Conservation (phyloP, 148 eudicot species). For the Polygonum aviculare region DNA sequence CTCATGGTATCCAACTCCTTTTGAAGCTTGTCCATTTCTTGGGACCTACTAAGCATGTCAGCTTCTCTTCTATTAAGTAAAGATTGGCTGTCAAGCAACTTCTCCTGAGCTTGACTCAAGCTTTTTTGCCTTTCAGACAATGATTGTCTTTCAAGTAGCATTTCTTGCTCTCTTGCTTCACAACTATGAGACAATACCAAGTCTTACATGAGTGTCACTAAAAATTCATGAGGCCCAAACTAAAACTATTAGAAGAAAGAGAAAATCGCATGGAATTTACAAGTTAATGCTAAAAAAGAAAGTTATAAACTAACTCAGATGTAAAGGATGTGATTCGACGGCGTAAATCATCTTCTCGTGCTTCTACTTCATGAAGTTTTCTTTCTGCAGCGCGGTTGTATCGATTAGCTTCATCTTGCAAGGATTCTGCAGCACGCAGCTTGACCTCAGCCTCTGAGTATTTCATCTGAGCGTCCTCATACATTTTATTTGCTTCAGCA, state of each 20-base stretch:
- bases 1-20: slow-evolving; percentile 56
- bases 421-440: slow-evolving; percentile 55
- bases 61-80: slow-evolving; percentile 79
- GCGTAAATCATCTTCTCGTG: slow-evolving; percentile 93
- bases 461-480: slow-evolving; percentile 68
- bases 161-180: slow-evolving; percentile 79
- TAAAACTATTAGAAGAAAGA: neutral
- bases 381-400: slow-evolving; percentile 74
- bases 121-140: slow-evolving; percentile 59
- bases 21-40: slow-evolving; percentile 51
- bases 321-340: slow-evolving; percentile 63
- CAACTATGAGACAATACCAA: slow-evolving; percentile 31
- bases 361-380: slow-evolving; percentile 85
- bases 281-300: neutral
- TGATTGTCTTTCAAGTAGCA: slow-evolving; percentile 66
- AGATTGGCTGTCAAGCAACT: slow-evolving; percentile 66
- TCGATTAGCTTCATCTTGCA: slow-evolving; percentile 67
- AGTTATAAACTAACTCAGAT: slow-evolving; percentile 48
- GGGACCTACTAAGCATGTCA: slow-evolving; percentile 44
- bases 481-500: slow-evolving; percentile 55
- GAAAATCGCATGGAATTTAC: neutral
- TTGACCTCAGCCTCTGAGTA: slow-evolving; percentile 56
- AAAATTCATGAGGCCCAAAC: neutral
- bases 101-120: slow-evolving; percentile 55
- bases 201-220: neutral